phyloP scores from a whole-genome alignment of 2,329 filamentous ascomycete genomes.

The Calonectria ilicicola region DNA sequence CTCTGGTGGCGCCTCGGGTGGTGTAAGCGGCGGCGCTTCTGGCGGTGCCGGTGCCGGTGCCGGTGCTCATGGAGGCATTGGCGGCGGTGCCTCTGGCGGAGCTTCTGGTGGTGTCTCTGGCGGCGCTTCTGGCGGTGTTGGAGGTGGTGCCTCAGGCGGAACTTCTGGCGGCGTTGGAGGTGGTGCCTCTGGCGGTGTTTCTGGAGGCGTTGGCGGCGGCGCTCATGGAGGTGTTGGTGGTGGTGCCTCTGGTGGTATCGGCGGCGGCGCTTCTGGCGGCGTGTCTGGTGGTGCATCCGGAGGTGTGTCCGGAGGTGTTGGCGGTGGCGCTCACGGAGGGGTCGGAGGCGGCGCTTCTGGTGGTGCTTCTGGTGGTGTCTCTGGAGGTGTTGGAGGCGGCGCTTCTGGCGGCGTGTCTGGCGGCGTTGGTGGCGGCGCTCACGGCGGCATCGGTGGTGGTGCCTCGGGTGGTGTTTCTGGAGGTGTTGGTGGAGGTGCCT shows the following conservation, averaged over 20 bases:
- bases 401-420: too few species aligned
- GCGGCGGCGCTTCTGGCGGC: neutral
- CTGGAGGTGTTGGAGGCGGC: neutral
- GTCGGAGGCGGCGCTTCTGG: neutral
- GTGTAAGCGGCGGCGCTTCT: neutral
- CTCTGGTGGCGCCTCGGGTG: neutral
- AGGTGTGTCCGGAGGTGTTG: too few species aligned
- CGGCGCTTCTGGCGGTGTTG: too few species aligned
- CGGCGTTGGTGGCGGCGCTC: neutral
- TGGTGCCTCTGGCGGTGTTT: neutral
- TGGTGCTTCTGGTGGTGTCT: neutral
- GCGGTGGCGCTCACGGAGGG: neutral
- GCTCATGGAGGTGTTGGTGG: neutral
- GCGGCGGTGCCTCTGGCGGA: too few species aligned
- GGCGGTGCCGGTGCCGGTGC: neutral
- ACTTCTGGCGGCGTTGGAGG: neutral
- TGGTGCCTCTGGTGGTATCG: too few species aligned
- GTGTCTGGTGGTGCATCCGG: neutral
- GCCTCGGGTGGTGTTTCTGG: too few species aligned
- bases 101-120: too few species aligned
- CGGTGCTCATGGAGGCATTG: neutral
- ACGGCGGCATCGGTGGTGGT: neutral
- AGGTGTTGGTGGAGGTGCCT: neutral
- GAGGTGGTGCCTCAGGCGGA: neutral
- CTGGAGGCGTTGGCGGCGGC: neutral